phyloP scores from a whole-genome alignment of 768 basidiomycete species.

The Russula olivacea region DNA sequence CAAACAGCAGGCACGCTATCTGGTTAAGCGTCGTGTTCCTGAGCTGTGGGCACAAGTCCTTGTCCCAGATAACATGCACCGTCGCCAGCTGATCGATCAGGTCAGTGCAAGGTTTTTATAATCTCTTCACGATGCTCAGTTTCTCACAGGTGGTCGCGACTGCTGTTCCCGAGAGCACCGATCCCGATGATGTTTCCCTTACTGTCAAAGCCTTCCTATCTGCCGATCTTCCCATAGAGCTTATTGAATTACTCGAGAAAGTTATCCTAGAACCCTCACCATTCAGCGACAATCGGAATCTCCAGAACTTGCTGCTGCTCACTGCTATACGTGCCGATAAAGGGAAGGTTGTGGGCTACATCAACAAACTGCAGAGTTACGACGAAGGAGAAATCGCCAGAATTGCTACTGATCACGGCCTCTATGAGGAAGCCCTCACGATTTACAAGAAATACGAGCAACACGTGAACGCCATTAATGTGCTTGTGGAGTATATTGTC shows the following conservation, averaged over 20 bases:
- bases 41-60: constrained; percentile 98
- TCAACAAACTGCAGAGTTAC: constrained; percentile 95
- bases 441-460: constrained; percentile 98
- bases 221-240: constrained; percentile 92
- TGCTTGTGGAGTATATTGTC: constrained; percentile 96
- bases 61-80: constrained; percentile 80
- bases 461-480: constrained; percentile 93
- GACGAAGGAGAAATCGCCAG: constrained; percentile 91
- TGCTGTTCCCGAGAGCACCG: constrained; percentile 93
- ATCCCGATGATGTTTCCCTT: constrained; percentile 96
- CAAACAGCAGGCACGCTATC: constrained; percentile 98
- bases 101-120: constrained; percentile 32
- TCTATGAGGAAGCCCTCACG: constrained; percentile 93
- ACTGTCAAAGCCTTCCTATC: constrained; percentile 98
- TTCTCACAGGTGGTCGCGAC: constrained; percentile 75
- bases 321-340: constrained; percentile 98
- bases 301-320: constrained; percentile 91
- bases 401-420: constrained; percentile 92
- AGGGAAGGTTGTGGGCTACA: constrained; percentile 96
- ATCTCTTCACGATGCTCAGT: background rate
- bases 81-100: constrained; percentile 91
- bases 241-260: constrained; percentile 97
- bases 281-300: constrained; percentile 94
- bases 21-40: constrained; percentile 90
- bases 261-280: constrained; percentile 96